Evolutionary conservation across 2,329 filamentous ascomycete species (phyloP).

Genomic region (Eurotiales sp.): DNA sequence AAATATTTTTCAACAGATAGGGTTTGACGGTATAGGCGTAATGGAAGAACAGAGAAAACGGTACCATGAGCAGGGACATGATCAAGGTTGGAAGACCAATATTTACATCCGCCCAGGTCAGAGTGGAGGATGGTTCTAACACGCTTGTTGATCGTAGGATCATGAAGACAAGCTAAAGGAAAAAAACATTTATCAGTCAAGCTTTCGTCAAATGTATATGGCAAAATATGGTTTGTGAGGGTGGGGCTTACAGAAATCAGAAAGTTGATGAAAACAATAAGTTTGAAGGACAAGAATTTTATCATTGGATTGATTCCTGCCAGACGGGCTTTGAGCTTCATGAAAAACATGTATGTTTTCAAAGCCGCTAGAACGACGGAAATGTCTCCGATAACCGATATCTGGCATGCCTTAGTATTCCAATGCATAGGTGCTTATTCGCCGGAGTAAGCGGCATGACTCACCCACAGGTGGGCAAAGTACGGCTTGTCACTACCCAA

Average conservation of each 20-base stretch:
- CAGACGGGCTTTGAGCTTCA: constrained; percentile 23
- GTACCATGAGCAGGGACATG: constrained; percentile 30
- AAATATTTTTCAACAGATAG: constrained; percentile 17
- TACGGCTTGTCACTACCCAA: constrained; percentile 26
- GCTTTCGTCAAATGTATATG: no score
- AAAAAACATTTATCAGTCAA: neutral
- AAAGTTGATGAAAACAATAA: constrained; percentile 29
- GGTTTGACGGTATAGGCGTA: constrained; percentile 26
- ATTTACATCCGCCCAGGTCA: constrained; percentile 29
- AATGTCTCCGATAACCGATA: neutral
- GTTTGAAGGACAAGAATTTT: constrained; percentile 34
- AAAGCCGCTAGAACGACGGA: constrained; percentile 6
- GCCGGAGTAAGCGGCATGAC: constrained; percentile 15
- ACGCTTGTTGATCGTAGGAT: constrained; percentile 23
- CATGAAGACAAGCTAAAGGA: constrained; percentile 26
- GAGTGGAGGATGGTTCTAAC: constrained; percentile 20
- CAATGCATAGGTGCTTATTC: constrained; percentile 24
- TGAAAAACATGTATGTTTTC: constrained; percentile 26
- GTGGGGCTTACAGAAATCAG: constrained; percentile 24
- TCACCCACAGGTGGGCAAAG: constrained; percentile 38
- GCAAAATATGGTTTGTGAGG: neutral
- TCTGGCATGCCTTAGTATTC: neutral
- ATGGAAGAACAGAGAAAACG: constrained; percentile 29
- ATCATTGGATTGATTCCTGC: constrained; percentile 26
- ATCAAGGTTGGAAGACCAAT: constrained; percentile 29